Conservation (phyloP, 1,284 basidiomycete species). For the Bondarzewia mesenterica region DNA sequence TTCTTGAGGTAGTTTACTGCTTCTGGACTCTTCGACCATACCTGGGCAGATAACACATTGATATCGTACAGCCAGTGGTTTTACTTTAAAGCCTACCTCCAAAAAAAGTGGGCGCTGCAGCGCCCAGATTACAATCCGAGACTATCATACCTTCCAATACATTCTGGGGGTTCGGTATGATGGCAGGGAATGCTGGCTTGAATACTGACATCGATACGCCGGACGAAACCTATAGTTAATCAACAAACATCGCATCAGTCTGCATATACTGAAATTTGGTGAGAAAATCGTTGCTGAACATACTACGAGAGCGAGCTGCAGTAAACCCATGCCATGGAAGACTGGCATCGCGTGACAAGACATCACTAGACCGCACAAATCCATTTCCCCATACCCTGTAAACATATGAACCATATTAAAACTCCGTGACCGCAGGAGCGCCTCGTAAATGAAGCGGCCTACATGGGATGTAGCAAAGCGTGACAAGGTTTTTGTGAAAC, state of each 20-base stretch:
- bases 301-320: constrained; percentile 11
- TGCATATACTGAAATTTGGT: constrained; percentile 6
- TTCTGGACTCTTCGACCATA: constrained; percentile 15
- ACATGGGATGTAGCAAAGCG: constrained; percentile 12
- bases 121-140: not conserved
- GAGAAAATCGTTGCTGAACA: constrained; percentile 5
- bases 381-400: constrained; percentile 13
- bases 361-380: constrained; percentile 15
- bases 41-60: constrained; percentile 7
- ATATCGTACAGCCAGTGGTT: too few species aligned
- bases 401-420: not conserved
- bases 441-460: not conserved
- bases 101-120: not conserved
- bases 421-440: not conserved
- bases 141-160: constrained; percentile 13
- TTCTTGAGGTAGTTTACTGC: constrained; percentile 13
- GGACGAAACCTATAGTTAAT: constrained; percentile 8
- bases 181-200: constrained; percentile 14
- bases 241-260: not conserved
- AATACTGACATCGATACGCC: constrained; percentile 15
- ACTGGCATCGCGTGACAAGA: constrained; percentile 16
- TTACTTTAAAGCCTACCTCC: constrained; percentile 1
- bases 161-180: constrained; percentile 14
- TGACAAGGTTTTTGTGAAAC: constrained; percentile 8
- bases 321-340: constrained; percentile 15